These are phyloP conservation scores for Insectozyma bohioensis DNA, from an alignment of 1,139 yeast species.

Conservation along the genomic window DNA sequence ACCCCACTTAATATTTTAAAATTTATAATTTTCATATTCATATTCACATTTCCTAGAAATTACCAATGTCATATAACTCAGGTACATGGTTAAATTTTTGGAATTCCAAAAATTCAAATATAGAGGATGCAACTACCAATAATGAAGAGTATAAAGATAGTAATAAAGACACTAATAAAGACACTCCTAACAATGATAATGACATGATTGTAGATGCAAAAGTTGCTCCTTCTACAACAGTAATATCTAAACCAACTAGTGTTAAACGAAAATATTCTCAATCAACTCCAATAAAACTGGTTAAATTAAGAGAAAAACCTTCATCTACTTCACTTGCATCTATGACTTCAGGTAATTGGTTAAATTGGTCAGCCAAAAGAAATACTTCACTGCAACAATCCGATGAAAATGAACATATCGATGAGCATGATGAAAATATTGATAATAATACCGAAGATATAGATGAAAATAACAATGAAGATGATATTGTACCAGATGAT, in stretches of 20 bases:
- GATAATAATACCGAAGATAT: constrained; percentile 31
- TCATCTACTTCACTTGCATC: constrained; percentile 23
- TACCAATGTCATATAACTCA: constrained; percentile 4
- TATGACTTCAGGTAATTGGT: constrained; percentile 22
- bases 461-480: constrained; percentile 21
- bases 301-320: constrained; percentile 13
- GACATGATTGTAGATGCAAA: too few relatives aligned
- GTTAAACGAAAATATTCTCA: constrained; percentile 5
- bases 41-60: too few relatives aligned
- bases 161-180: background rate
- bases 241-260: background rate
- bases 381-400: constrained; percentile 2
- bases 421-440: constrained; percentile 23
- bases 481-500: constrained; percentile 26
- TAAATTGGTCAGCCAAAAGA: constrained; percentile 17
- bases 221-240: too few relatives aligned
- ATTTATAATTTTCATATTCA: too few relatives aligned
- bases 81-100: constrained; percentile 7
- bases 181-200: background rate
- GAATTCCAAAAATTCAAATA: background rate
- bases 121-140: background rate
- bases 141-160: background rate
- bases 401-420: constrained; percentile 11
- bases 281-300: constrained; percentile 2
- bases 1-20: too few relatives aligned